Evolutionary conservation across 2,329 filamentous ascomycete species (phyloP).

Genomic region (Colletotrichum lentis): DNA sequence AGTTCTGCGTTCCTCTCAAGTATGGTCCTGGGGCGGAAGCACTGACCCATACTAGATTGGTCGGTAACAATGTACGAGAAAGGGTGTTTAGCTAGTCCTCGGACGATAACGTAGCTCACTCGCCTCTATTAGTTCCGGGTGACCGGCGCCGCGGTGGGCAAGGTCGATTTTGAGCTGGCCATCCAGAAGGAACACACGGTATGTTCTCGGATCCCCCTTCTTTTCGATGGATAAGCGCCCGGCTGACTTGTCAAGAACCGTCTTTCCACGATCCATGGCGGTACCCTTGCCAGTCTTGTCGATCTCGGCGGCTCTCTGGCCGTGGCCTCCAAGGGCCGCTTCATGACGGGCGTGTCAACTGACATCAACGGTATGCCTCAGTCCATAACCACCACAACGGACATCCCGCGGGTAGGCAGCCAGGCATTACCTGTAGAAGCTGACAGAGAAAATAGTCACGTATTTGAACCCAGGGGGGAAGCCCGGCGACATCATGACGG

Average conservation of each 20-base stretch:
- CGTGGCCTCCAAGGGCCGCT: constrained; percentile 70
- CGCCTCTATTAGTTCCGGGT: constrained; percentile 69
- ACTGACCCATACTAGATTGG: constrained; percentile 45
- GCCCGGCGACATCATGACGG: constrained; percentile 64
- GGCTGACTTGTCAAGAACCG: constrained; percentile 66
- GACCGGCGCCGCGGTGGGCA: constrained; percentile 69
- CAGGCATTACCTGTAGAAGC: neutral
- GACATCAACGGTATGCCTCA: constrained; percentile 64
- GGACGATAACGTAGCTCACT: neutral
- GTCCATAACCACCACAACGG: too few relatives aligned
- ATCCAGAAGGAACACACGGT: constrained; percentile 80
- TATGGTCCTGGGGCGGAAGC: neutral
- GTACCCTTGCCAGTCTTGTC: constrained; percentile 79
- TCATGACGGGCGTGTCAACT: constrained; percentile 70
- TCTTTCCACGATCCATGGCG: constrained; percentile 78
- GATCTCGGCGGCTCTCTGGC: constrained; percentile 72
- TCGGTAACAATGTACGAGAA: constrained; percentile 52
- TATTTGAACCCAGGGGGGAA: constrained; percentile 68
- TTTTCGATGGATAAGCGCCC: neutral
- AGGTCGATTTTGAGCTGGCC: constrained; percentile 78
- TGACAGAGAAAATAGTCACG: constrained; percentile 58
- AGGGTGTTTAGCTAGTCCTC: too few relatives aligned
- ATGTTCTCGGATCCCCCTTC: constrained; percentile 40
- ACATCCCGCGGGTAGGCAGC: neutral
- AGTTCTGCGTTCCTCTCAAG: neutral